These are phyloP conservation scores for Prototheca cutis DNA, from an alignment of 163 green algal species.

Conservation along the genomic window DNA sequence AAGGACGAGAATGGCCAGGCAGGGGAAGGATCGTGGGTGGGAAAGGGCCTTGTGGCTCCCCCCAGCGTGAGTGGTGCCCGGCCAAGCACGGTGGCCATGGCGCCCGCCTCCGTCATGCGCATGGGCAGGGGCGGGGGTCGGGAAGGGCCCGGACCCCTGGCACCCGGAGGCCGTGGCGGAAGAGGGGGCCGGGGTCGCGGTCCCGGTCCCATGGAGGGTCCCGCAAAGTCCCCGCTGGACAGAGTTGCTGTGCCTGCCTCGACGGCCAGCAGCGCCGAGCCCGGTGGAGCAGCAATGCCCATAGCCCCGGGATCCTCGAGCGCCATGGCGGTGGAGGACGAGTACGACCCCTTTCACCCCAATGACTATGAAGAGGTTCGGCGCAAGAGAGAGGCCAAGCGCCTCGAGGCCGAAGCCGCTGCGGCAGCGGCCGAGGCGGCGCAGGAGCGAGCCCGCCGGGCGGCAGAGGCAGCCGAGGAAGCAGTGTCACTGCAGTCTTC, in stretches of 20 bases:
- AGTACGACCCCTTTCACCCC: constrained; percentile 73
- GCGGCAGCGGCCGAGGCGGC: constrained; percentile 28
- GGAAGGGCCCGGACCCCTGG: constrained; percentile 11
- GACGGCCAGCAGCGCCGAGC: no score
- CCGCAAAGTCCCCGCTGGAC: no score
- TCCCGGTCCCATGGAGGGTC: background rate
- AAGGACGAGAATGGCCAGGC: constrained; percentile 34
- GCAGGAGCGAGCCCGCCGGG: constrained; percentile 8
- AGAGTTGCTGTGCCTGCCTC: no score
- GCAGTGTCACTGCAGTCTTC: no score
- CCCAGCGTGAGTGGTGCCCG: constrained; percentile 3
- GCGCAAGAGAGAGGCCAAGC: constrained; percentile 20
- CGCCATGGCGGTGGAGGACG: constrained; percentile 50
- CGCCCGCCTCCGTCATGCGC: constrained; percentile 7
- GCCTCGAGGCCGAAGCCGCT: constrained; percentile 42
- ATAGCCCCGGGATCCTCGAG: no score
- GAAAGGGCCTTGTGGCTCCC: constrained; percentile 18
- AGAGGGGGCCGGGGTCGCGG: constrained; percentile 2
- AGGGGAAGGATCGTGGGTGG: constrained; percentile 6
- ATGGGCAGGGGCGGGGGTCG: constrained; percentile 7
- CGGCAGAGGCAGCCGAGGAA: background rate
- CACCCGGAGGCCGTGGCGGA: background rate
- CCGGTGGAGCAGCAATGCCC: no score
- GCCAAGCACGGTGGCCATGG: constrained; percentile 5
- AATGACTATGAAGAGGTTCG: constrained; percentile 76